These are phyloP conservation scores for Nicotiana attenuata DNA, from an alignment of 257 asterid genomes.

Conservation along the genomic window DNA sequence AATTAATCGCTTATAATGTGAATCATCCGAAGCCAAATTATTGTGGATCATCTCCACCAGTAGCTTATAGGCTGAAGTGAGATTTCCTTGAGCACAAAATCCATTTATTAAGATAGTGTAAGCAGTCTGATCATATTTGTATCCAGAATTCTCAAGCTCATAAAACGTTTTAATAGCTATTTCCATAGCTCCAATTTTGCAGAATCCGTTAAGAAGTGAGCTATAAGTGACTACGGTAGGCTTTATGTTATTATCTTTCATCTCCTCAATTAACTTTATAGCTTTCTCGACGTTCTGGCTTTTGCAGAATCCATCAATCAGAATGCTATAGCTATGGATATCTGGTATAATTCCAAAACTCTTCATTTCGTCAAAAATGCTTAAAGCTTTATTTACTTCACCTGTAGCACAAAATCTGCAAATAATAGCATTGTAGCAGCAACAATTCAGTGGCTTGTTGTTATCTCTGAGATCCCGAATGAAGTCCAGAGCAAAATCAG, in stretches of 20 bases:
- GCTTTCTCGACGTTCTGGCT: constrained; percentile 31
- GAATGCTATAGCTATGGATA: constrained; percentile 47
- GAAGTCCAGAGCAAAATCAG: constrained; percentile 36
- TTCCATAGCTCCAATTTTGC: constrained; percentile 31
- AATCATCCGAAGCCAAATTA: constrained; percentile 32
- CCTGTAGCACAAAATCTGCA: constrained; percentile 38
- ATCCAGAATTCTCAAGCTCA: constrained; percentile 36
- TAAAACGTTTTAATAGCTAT: constrained; percentile 30
- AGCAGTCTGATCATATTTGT: constrained; percentile 36
- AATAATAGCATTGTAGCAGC: constrained; percentile 54
- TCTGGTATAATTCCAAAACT: constrained; percentile 35
- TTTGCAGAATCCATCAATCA: constrained; percentile 52
- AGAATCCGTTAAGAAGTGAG: constrained; percentile 45
- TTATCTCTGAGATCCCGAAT: constrained; percentile 25
- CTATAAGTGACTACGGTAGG: constrained; percentile 49
- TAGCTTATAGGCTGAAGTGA: constrained; percentile 36
- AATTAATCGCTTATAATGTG: constrained; percentile 32
- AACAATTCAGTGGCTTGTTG: constrained; percentile 34
- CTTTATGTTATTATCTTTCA: constrained; percentile 33
- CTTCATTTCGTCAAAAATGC: constrained; percentile 46
- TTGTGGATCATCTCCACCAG: constrained; percentile 48
- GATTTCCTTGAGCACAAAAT: constrained; percentile 40
- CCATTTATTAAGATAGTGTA: constrained; percentile 47
- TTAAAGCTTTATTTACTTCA: constrained; percentile 31
- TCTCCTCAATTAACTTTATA: constrained; percentile 38